Evolutionary conservation across 192 early-diverging fungal genomes (phyloP).

Genomic region (Allomyces javanicus): DNA sequence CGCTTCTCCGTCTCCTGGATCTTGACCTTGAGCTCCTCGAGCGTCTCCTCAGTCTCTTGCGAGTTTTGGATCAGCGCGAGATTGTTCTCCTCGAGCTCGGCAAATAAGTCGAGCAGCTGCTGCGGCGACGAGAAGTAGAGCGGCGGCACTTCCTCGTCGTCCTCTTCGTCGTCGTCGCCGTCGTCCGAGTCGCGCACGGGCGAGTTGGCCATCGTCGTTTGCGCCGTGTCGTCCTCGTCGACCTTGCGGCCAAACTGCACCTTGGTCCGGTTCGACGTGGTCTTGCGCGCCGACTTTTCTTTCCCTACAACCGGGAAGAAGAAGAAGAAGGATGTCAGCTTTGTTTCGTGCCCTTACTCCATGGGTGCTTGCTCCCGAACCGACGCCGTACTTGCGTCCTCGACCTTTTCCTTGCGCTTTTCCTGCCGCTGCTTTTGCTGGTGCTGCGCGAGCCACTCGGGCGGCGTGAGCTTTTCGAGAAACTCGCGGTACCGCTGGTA

Average conservation of each 20-base stretch:
- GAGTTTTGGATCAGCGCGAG: conserved; percentile 36
- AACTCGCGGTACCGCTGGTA: conserved; percentile 34
- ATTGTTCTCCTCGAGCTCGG: conserved; percentile 41
- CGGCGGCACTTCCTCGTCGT: conserved; percentile 1
- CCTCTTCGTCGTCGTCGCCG: conserved; percentile 8
- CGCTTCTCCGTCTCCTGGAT: conserved; percentile 26
- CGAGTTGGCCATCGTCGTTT: too few relatives aligned
- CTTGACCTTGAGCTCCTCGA: conserved; percentile 29
- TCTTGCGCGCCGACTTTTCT: too few relatives aligned
- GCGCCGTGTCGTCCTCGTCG: too few relatives aligned
- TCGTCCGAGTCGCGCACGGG: conserved; percentile 6
- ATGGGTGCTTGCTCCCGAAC: too few relatives aligned
- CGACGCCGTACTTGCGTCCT: too few relatives aligned
- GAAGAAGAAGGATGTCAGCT: too few relatives aligned
- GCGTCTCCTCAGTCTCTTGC: conserved; percentile 38
- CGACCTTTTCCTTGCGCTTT: neutral
- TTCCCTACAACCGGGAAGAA: too few relatives aligned
- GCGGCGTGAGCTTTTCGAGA: conserved; percentile 34
- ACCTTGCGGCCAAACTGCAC: too few relatives aligned
- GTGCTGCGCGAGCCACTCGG: conserved; percentile 11
- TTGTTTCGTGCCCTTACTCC: too few relatives aligned
- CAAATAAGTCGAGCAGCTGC: conserved; percentile 33
- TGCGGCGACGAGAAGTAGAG: conserved; percentile 30
- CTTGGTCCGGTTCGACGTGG: too few relatives aligned
- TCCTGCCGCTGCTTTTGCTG: conserved; percentile 2